Evolutionary conservation across 768 basidiomycete species (phyloP), one percentile per base, ranked within the genome.

Genomic region (Megacollybia marginata): DNA sequence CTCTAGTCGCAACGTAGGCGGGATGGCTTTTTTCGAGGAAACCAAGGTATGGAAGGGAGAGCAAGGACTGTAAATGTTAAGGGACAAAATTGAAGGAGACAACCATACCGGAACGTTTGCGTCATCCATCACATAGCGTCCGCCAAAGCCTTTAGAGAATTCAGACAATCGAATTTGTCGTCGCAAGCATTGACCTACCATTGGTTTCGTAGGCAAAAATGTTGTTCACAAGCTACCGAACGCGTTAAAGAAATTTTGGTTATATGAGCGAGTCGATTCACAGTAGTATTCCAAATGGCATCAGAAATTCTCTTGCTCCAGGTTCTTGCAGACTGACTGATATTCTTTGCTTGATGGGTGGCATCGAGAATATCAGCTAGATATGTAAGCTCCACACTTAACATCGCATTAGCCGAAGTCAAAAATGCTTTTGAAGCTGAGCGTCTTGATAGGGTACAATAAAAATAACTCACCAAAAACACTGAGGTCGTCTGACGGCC

Each of bases 191-290:
- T 31, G 33, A 11, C 38, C 16, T 38, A 13, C 82, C 88, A 58
- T 90, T 87, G 0, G 77, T 80, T 62, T 88, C 88, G 52, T 90
- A 90, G 4, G 85, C 85, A 56, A 88, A 87, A 13, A 86, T 73
- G 50, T 78, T 71, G 51, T 86, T 62, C 9, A 79, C 72, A 40
- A 86, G 63, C 84, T 87, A 18, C 31, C 19, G 15, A 28, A 44
- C 44, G 44, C 5, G 15, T 28, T 16, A 44, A 44, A n/a, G 47
- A 9, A 11, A 48, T 36, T 31, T 18, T 23, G 45, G 6, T 20
- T 28, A 42, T 28, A 28, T 2, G 23, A 34, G 10, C 16, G 28
- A 52, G 44, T 42, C 18, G 12, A 55, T 72, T 48, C 42, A 85
- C 83, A 12, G 83, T 80, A 12, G 75, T 70, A 28, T 72, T 64